Conservation (phyloP, 768 basidiomycete genomes). For the Gymnopilus dilepis region DNA sequence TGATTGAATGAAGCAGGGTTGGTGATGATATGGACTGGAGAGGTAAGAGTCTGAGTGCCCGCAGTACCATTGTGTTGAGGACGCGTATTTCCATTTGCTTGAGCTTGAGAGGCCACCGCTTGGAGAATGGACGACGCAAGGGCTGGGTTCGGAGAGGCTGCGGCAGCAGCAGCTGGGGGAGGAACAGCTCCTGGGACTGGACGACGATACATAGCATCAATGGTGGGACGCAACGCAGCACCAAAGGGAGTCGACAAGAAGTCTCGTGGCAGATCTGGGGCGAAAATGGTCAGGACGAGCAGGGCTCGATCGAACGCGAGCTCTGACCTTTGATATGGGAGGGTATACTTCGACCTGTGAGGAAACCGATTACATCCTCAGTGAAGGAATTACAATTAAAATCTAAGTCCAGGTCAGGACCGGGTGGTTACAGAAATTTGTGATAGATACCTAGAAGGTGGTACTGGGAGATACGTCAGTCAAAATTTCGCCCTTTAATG, state of each 20-base stretch:
- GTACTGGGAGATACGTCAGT: conserved; percentile 53
- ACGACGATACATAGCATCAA: conserved; percentile 85
- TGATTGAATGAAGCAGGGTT: conserved; percentile 75
- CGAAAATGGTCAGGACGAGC: background rate
- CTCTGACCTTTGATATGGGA: conserved; percentile 76
- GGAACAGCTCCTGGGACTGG: conserved; percentile 51
- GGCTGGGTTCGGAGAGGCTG: conserved; percentile 49
- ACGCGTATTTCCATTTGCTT: conserved; percentile 25
- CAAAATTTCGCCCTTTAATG: background rate
- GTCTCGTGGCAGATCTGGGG: conserved; percentile 73
- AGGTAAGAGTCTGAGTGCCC: conserved; percentile 56
- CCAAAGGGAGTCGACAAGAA: conserved; percentile 93
- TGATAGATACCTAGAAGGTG: conserved; percentile 71
- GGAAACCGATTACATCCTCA: conserved; percentile 83
- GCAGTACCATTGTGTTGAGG: conserved; percentile 26
- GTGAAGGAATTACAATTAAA: conserved; percentile 98
- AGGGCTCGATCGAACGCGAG: background rate
- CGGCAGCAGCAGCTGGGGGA: conserved; percentile 31
- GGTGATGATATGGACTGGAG: conserved; percentile 73
- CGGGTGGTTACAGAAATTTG: background rate
- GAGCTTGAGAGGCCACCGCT: conserved; percentile 58
- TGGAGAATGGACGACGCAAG: conserved; percentile 61
- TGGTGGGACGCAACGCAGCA: conserved; percentile 82
- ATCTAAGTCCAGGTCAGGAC: conserved; percentile 46
- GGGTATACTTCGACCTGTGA: conserved; percentile 85